phyloP scores from a whole-genome alignment of 805 yeast species.

The Pichia paraexigua region DNA sequence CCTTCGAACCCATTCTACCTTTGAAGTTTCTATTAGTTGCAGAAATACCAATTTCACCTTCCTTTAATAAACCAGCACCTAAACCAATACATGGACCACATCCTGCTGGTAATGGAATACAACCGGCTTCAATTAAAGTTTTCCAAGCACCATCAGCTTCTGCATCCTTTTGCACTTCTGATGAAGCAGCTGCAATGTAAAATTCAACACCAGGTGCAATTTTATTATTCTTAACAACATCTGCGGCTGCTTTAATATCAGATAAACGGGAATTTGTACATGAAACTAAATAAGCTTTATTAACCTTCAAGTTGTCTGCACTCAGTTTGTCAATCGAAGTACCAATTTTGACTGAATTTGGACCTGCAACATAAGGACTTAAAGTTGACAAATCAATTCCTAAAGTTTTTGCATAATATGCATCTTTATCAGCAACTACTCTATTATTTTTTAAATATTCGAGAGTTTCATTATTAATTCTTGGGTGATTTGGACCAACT shows the following conservation, averaged over 20 bases:
- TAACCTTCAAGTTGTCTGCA: slow-evolving; percentile 61
- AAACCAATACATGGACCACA: slow-evolving; percentile 99
- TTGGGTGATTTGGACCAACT: slow-evolving; percentile 55
- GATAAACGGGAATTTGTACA: slow-evolving; percentile 93
- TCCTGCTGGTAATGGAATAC: slow-evolving; percentile 92
- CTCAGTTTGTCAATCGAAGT: slow-evolving; percentile 71
- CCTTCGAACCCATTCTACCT: slow-evolving; percentile 98
- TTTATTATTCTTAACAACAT: slow-evolving; percentile 70
- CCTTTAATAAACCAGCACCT: slow-evolving; percentile 87
- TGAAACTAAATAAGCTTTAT: slow-evolving; percentile 95
- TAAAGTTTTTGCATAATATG: slow-evolving; percentile 82
- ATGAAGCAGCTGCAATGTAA: slow-evolving; percentile 96
- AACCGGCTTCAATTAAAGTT: slow-evolving; percentile 83
- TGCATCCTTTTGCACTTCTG: slow-evolving; percentile 88
- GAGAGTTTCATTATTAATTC: slow-evolving; percentile 61
- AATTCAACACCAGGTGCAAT: slow-evolving; percentile 88
- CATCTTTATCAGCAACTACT: slow-evolving; percentile 59
- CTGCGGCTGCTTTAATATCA: slow-evolving; percentile 93
- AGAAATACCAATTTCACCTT: slow-evolving; percentile 96
- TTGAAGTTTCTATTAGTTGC: slow-evolving; percentile 98
- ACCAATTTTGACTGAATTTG: slow-evolving; percentile 92
- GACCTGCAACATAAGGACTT: slow-evolving; percentile 90
- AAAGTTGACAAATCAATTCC: slow-evolving; percentile 71
- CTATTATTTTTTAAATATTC: slow-evolving; percentile 37
- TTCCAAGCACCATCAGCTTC: slow-evolving; percentile 91